Percentiles rank a stretch among this genome's conserved stretches.
Evolutionary conservation across 2,329 filamentous ascomycete genomes (phyloP).

Genomic region (Thermothelomyces thermophilus): DNA sequence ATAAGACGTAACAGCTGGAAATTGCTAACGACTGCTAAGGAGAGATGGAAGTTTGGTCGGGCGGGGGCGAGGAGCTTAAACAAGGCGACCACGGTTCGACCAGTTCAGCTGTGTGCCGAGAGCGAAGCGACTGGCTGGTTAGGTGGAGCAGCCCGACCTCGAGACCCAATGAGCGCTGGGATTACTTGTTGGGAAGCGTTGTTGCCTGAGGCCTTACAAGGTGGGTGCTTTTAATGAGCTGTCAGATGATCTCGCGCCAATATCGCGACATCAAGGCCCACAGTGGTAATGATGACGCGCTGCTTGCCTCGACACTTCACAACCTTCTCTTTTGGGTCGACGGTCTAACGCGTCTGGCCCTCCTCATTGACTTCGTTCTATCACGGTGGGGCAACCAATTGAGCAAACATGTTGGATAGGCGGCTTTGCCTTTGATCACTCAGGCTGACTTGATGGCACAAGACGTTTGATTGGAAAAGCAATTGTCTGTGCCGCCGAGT

Average conservation of each 20-base stretch:
- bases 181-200: background rate
- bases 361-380: background rate
- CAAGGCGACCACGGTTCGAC: constrained; percentile 15
- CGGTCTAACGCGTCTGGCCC: background rate
- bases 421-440: background rate
- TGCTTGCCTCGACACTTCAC: constrained; percentile 9
- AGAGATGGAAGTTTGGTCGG: constrained; percentile 20
- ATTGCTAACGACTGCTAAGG: constrained; percentile 28
- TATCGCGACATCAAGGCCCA: constrained; percentile 19
- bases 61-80: constrained; percentile 16
- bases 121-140: background rate
- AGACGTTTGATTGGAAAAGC: background rate
- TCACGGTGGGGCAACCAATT: background rate
- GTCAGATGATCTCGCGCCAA: constrained; percentile 24
- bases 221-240: constrained; percentile 3
- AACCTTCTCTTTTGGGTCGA: constrained; percentile 2
- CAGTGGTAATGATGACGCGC: constrained; percentile 15
- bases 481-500: background rate
- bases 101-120: constrained; percentile 18
- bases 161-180: background rate
- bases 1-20: constrained; percentile 17
- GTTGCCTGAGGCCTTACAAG: background rate
- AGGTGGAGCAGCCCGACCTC: background rate
- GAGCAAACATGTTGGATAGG: background rate
- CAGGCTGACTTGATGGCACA: background rate